Evolutionary conservation across 2,329 filamentous ascomycete genomes (phyloP).

Genomic region (Aspergillus sp.): DNA sequence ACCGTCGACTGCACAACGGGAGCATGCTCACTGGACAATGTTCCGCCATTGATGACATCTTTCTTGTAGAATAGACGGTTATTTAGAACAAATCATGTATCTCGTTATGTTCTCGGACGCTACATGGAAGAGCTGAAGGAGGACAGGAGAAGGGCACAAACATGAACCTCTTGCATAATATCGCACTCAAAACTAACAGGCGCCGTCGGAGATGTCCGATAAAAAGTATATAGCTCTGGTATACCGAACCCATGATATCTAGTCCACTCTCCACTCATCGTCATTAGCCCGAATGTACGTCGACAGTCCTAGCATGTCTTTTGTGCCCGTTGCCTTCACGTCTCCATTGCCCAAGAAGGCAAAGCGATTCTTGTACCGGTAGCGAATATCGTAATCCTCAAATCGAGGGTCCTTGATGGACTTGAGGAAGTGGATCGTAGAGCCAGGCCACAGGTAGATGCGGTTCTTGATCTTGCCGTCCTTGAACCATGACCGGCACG

Average conservation of each 20-base stretch:
- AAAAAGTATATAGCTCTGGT: too few species aligned
- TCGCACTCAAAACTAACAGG: background rate
- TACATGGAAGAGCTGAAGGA: too few species aligned
- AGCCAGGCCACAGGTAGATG: background rate
- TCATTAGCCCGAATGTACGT: background rate
- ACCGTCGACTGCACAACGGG: too few species aligned
- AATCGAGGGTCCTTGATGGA: background rate
- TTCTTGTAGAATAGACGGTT: too few species aligned
- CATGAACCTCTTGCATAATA: background rate
- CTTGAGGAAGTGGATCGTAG: background rate
- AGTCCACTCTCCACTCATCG: background rate
- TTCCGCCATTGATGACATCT: too few species aligned
- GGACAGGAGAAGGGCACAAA: too few species aligned
- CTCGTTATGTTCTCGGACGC: too few species aligned
- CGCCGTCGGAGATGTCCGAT: too few species aligned
- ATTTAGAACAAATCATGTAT: too few species aligned
- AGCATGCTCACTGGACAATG: too few species aligned
- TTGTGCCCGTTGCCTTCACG: background rate
- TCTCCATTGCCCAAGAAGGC: constrained; percentile 5
- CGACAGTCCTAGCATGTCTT: background rate
- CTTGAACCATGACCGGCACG: constrained; percentile 38
- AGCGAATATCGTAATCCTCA: constrained; percentile 6
- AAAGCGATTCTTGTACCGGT: constrained; percentile 3
- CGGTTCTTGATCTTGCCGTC: constrained; percentile 2
- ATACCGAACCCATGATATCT: background rate